Percentiles rank a stretch among this genome's conserved stretches.
Conservation (phyloP, 495 filamentous ascomycete species). For the Penicillium antarcticum region DNA sequence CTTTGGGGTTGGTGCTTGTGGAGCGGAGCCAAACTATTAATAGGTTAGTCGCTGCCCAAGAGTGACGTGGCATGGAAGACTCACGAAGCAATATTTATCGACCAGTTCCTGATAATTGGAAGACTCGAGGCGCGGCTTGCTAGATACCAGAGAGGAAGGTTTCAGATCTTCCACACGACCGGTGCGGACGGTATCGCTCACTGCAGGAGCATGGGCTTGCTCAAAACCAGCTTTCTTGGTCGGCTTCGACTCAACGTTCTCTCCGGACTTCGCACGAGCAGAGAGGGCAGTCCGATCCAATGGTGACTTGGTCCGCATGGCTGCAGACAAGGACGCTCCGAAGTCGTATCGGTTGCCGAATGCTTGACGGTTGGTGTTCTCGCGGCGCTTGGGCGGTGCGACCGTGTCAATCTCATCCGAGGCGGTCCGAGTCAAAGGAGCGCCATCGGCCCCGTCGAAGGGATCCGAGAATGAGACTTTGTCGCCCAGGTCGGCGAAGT, state of each 20-base stretch:
- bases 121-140: conserved; percentile 72
- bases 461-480: conserved; percentile 56
- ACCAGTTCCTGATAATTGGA: conserved; percentile 89
- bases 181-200: conserved; percentile 16
- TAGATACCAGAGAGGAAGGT: conserved; percentile 48
- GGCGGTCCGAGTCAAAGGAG: conserved; percentile 31
- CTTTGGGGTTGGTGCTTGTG: conserved; percentile 14
- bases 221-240: conserved; percentile 8
- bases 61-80: conserved; percentile 43
- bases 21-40: conserved; percentile 46
- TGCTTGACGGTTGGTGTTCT: conserved; percentile 65
- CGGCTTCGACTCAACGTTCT: conserved; percentile 5
- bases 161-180: conserved; percentile 27
- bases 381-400: conserved; percentile 48
- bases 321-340: conserved; percentile 77
- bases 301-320: conserved; percentile 61
- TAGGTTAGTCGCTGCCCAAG: conserved; percentile 9
- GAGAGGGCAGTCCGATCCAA: conserved; percentile 48
- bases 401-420: conserved; percentile 36
- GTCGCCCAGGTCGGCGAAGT: conserved; percentile 61
- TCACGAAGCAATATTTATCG: conserved; percentile 98
- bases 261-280: conserved; percentile 34
- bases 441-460: conserved; percentile 51
- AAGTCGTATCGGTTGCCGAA: conserved; percentile 95
- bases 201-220: conserved; percentile 14